Evolutionary conservation across 2,329 filamentous ascomycete species (phyloP).

Genomic region (Alternaria incomplexa): DNA sequence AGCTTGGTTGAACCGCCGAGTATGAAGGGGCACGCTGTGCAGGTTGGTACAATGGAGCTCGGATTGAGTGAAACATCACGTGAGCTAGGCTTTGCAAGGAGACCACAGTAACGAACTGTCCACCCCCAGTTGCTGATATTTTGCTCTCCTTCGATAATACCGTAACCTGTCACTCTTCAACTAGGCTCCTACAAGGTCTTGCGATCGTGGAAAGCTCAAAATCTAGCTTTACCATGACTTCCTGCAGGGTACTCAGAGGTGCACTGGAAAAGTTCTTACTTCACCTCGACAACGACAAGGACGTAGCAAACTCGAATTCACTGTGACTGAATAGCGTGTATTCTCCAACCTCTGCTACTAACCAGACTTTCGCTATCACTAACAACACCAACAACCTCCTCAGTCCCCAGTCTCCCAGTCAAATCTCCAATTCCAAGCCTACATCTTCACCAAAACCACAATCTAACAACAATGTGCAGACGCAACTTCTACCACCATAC

Average conservation of each 20-base stretch:
- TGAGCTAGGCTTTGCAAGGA: background rate
- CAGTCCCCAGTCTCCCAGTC: background rate
- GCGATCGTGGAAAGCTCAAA: background rate
- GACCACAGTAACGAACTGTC: background rate
- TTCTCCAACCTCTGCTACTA: background rate
- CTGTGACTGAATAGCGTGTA: background rate
- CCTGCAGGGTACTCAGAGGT: background rate
- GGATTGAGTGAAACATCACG: background rate
- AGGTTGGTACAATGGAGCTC: background rate
- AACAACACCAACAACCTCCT: background rate
- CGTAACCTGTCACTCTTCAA: background rate
- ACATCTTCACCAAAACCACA: background rate
- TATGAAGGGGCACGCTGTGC: conserved; percentile 3
- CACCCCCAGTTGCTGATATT: background rate
- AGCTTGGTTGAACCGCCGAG: conserved; percentile 20
- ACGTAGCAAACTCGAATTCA: background rate
- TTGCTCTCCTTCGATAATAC: too few relatives aligned
- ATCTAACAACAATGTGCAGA: background rate
- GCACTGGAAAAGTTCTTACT: background rate
- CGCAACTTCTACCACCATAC: background rate
- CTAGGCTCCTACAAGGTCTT: background rate
- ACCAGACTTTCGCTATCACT: background rate
- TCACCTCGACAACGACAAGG: background rate
- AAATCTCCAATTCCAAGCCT: background rate
- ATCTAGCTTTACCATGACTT: background rate